phyloP scores from a whole-genome alignment of 345 rosid species.

The Pistacia integerrima region DNA sequence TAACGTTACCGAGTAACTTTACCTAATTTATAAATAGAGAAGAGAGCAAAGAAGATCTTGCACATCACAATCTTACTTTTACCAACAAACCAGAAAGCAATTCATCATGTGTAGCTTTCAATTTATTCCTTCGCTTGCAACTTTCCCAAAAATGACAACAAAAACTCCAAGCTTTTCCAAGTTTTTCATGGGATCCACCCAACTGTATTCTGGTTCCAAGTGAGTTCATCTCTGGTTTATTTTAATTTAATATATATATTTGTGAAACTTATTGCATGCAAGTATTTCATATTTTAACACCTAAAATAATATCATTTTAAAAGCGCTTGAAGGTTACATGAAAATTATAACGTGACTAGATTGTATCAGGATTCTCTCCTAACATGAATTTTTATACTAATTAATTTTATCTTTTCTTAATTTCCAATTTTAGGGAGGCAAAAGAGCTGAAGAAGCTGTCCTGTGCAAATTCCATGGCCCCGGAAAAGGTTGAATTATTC shows the following conservation, averaged over 20 bases:
- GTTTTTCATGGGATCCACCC: neutral
- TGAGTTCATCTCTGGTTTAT: neutral
- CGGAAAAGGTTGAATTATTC: slow-evolving; percentile 30
- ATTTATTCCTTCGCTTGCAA: neutral
- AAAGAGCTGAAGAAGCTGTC: neutral
- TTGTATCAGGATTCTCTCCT: too few species aligned
- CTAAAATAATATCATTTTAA: too few species aligned
- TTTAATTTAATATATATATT: too few species aligned
- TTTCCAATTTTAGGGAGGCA: neutral
- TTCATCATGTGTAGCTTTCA: neutral
- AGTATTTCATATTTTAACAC: too few species aligned
- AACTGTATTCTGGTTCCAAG: neutral
- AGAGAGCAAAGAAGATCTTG: too few species aligned
- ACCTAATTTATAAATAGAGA: too few species aligned
- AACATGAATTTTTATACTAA: neutral
- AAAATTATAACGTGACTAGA: too few species aligned
- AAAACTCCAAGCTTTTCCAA: neutral
- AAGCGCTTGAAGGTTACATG: too few species aligned
- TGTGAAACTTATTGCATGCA: too few species aligned
- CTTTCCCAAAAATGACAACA: neutral
- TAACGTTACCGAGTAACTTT: too few species aligned
- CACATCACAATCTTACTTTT: neutral
- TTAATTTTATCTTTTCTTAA: neutral
- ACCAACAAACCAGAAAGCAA: neutral
- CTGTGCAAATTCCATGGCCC: slow-evolving; percentile 22